phyloP scores from a whole-genome alignment of 176 grass and related monocot genomes.

The Tuctoria greenei region DNA sequence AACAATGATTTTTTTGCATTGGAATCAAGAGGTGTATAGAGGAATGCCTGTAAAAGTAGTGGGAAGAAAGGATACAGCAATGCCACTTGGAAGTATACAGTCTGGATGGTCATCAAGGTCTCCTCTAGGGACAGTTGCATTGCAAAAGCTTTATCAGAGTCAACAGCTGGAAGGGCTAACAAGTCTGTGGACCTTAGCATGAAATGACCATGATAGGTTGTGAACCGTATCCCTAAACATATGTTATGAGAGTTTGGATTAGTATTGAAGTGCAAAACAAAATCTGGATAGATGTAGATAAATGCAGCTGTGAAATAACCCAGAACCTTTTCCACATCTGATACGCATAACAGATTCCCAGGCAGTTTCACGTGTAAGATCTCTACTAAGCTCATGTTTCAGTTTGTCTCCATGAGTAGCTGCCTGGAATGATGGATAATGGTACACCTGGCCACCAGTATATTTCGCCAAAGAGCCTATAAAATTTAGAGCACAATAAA shows the following conservation, averaged over 20 bases:
- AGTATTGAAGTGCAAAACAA: slow-evolving; percentile 19
- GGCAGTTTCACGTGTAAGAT: slow-evolving; percentile 90
- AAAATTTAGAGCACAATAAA: slow-evolving; percentile 24
- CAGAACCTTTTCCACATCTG: slow-evolving; percentile 95
- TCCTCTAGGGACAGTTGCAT: slow-evolving; percentile 90
- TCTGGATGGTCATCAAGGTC: slow-evolving; percentile 83
- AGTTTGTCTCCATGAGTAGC: slow-evolving; percentile 74
- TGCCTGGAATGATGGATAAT: slow-evolving; percentile 76
- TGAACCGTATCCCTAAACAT: slow-evolving; percentile 78
- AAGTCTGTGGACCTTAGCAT: slow-evolving; percentile 97
- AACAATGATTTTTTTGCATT: not conserved
- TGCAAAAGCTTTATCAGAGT: slow-evolving; percentile 94
- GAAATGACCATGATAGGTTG: slow-evolving; percentile 96
- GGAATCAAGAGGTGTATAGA: not conserved
- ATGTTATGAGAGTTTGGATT: slow-evolving; percentile 24
- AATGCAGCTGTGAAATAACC: slow-evolving; percentile 13
- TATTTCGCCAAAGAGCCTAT: slow-evolving; percentile 86
- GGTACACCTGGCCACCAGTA: slow-evolving; percentile 96
- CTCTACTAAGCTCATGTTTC: slow-evolving; percentile 71
- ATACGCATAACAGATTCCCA: slow-evolving; percentile 99
- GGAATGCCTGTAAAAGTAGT: not conserved
- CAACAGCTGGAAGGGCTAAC: slow-evolving; percentile 95
- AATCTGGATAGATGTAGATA: slow-evolving; percentile 19
- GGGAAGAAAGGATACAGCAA: slow-evolving; percentile 79
- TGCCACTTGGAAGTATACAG: slow-evolving; percentile 95